These are phyloP conservation scores for Mycena albidolilacea DNA, from an alignment of 768 basidiomycete genomes.

Conservation along the genomic window DNA sequence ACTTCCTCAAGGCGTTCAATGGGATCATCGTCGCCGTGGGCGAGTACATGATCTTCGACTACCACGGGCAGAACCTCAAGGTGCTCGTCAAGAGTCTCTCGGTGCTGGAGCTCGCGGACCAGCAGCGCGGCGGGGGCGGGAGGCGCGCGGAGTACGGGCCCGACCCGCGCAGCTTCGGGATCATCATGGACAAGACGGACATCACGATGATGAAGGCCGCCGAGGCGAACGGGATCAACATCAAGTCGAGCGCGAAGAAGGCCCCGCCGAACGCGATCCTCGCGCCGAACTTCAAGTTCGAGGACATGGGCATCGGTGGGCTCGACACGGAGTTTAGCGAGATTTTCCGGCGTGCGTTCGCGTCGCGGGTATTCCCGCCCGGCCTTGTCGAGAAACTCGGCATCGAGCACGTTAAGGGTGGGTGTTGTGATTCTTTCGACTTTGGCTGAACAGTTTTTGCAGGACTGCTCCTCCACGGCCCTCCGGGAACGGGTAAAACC, in stretches of 20 bases:
- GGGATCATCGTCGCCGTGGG: constrained; percentile 79
- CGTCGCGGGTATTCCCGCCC: constrained; percentile 98
- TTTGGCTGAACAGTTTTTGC: neutral
- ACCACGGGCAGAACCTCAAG: constrained; percentile 87
- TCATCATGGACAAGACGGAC: constrained; percentile 94
- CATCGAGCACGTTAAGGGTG: constrained; percentile 97
- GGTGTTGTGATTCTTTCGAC: neutral
- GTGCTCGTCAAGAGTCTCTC: constrained; percentile 74
- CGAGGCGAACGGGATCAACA: constrained; percentile 82
- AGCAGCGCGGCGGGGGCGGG: constrained; percentile 65
- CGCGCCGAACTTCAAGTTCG: constrained; percentile 98
- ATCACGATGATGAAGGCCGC: constrained; percentile 87
- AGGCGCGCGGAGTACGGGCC: constrained; percentile 40
- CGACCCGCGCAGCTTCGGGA: constrained; percentile 65
- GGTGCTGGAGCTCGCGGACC: constrained; percentile 73
- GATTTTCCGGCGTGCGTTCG: constrained; percentile 98
- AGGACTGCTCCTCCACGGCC: constrained; percentile 89
- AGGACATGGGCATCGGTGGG: constrained; percentile 99
- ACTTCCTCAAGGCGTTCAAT: constrained; percentile 82
- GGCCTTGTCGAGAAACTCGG: constrained; percentile 97
- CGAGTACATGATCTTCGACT: constrained; percentile 88
- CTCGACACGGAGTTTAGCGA: constrained; percentile 94
- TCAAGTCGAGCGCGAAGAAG: constrained; percentile 95
- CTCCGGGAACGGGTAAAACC: constrained; percentile 99
- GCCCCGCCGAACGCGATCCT: constrained; percentile 95